Base-by-base conservation (phyloP, 1,284 basidiomycete genomes). In the Agroathelia rolfsii region DNA sequence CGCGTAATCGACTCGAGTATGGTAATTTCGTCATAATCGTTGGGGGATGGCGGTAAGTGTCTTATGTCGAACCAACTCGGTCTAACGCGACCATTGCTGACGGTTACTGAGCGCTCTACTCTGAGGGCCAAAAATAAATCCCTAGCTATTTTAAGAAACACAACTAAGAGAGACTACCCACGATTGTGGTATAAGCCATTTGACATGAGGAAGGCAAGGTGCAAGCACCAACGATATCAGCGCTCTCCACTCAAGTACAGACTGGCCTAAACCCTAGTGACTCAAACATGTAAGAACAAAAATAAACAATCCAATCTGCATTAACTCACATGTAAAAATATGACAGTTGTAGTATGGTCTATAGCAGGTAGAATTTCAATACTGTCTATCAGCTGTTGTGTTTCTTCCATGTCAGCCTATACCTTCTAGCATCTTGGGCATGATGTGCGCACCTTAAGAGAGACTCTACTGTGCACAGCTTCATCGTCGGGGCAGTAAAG, bases 11-110 rank as follows among this genome's bases (percentile, higher is more conserved):
- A 64, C 17, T 57, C 52, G n/a, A 51, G 33, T 17, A 62, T 53
- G 8, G 47, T 51, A 9, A 39, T 27, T 29, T 59, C 58, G 39
- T 67, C 64, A 39, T 52, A 61, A 34, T 62, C 60, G 30, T 51
- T 39, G 7, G 47, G 39, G 24, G 47, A 43, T 0, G 65, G 64
- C 6, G 64, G 64, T 6, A 66, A 47, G 13, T 45, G 46, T 3
- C 48, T 39, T 14, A 66, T 55, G 41, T 66, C 49, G 44, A 69
- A 69, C 66, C 66, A 69, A 32, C 56, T 58, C 5, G 64, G 55
- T n/a, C 57, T 52, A 9, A 38, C 37, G 22, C 46, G 43, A 3
- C 58, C 51, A 25, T 51, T 45, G 36, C 53, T 51, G 26, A 53
- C 48, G 0, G 55, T 51, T 11, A 64, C 56, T 7, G 52, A 51